phyloP scores from a whole-genome alignment of 441 rosid genomes.

The Biscutella laevigata region DNA sequence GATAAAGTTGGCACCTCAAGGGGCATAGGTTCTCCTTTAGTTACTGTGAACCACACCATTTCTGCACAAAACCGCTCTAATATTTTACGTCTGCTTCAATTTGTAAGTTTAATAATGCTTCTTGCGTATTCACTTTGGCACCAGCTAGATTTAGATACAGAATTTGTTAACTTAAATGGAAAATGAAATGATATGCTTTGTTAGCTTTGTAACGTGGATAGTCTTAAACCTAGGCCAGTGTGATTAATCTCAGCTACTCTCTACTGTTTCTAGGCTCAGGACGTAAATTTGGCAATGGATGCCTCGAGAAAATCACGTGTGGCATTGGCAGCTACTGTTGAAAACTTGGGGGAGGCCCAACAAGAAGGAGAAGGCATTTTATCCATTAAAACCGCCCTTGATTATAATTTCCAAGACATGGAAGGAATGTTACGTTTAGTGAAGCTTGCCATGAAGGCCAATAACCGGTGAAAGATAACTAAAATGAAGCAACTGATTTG shows the following conservation, averaged over 20 bases:
- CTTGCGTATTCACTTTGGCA: conserved; percentile 7
- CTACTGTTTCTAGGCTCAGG: conserved; percentile 56
- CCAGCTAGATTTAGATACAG: conserved; percentile 2
- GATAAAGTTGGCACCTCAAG: conserved; percentile 62
- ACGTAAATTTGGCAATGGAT: conserved; percentile 79
- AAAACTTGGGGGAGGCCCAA: conserved; percentile 42
- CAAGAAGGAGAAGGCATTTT: conserved; percentile 42
- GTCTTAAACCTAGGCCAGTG: conserved; percentile 8
- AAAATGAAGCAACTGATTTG: conserved; percentile 21
- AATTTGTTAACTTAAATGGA: not conserved
- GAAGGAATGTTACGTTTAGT: conserved; percentile 72
- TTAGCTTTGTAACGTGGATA: not conserved
- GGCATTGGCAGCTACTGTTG: conserved; percentile 56
- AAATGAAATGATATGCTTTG: not conserved
- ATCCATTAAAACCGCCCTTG: conserved; percentile 75
- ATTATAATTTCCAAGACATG: conserved; percentile 86
- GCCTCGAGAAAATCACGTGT: conserved; percentile 75
- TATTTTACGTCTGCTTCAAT: conserved; percentile 56
- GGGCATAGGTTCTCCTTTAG: conserved; percentile 63
- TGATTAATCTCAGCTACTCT: conserved; percentile 13
- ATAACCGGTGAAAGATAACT: conserved; percentile 37
- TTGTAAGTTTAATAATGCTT: conserved; percentile 53
- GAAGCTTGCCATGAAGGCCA: conserved; percentile 76
- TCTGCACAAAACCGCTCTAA: conserved; percentile 54
- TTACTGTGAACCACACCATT: conserved; percentile 54